phyloP scores from a whole-genome alignment of 352 stramenopile species.

The Phytophthora constricta region DNA sequence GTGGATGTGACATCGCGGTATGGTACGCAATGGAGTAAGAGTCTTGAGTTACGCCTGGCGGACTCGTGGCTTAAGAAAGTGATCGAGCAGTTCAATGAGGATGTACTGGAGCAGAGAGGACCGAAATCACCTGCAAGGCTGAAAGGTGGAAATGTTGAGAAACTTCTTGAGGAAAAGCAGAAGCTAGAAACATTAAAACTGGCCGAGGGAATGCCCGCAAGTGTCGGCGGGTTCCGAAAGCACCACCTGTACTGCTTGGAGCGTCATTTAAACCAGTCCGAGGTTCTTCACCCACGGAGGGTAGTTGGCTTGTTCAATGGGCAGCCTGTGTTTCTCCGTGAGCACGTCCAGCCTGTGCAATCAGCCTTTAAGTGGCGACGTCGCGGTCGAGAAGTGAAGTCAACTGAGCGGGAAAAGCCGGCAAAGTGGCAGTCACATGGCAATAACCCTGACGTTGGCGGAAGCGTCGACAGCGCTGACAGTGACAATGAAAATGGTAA shows the following conservation, averaged over 20 bases:
- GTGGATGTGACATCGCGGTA: slow-evolving; percentile 78
- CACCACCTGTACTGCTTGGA: slow-evolving; percentile 85
- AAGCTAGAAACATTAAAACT: slow-evolving; percentile 44
- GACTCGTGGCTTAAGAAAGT: slow-evolving; percentile 58
- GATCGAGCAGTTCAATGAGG: slow-evolving; percentile 52
- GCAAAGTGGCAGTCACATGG: slow-evolving; percentile 55
- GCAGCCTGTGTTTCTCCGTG: slow-evolving; percentile 71
- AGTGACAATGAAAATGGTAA: slow-evolving; percentile 12
- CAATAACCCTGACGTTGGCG: slow-evolving; percentile 1
- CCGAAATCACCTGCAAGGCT: background rate
- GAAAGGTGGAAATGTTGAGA: slow-evolving; percentile 19
- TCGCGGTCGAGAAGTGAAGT: slow-evolving; percentile 65
- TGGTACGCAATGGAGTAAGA: slow-evolving; percentile 70
- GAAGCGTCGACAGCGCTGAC: slow-evolving; percentile 17
- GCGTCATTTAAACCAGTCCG: slow-evolving; percentile 63
- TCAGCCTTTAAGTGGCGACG: slow-evolving; percentile 77
- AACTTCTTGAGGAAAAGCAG: slow-evolving; percentile 45
- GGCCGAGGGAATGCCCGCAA: slow-evolving; percentile 75
- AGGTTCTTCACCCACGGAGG: slow-evolving; percentile 77
- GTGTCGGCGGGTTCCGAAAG: slow-evolving; percentile 77
- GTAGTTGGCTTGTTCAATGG: slow-evolving; percentile 82
- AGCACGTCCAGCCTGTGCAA: slow-evolving; percentile 58
- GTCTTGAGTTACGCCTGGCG: slow-evolving; percentile 51
- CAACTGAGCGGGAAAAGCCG: slow-evolving; percentile 56
- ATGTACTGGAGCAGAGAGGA: slow-evolving; percentile 4